Percentiles rank a stretch among this genome's conserved stretches.
These are phyloP conservation scores for Tympanopsis confertula DNA, from an alignment of 2,329 filamentous ascomycete species.

Conservation along the genomic window DNA sequence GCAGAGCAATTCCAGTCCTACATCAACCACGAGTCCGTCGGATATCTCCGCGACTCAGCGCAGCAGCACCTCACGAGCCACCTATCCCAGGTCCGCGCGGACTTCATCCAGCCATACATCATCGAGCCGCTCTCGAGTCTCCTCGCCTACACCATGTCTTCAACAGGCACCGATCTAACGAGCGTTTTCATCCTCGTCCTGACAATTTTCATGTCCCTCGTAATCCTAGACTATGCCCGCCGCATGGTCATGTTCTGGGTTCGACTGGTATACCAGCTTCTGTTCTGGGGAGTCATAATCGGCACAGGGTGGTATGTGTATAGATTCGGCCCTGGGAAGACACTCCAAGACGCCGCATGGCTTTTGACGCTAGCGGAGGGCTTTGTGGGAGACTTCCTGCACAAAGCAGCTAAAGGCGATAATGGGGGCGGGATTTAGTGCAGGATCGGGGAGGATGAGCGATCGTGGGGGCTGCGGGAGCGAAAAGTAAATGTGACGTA, in stretches of 20 bases:
- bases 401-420: constrained; percentile 47
- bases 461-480: constrained; percentile 6
- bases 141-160: constrained; percentile 19
- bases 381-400: constrained; percentile 34
- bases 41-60: no score
- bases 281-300: constrained; percentile 51
- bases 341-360: constrained; percentile 42
- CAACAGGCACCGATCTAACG: constrained; percentile 14
- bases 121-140: constrained; percentile 31
- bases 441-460: constrained; percentile 13
- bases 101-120: constrained; percentile 34
- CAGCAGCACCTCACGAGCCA: no score
- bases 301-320: constrained; percentile 43
- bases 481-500: constrained; percentile 5
- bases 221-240: constrained; percentile 59
- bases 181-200: constrained; percentile 25
- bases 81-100: no score
- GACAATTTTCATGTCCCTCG: constrained; percentile 47
- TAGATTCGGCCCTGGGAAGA: constrained; percentile 55
- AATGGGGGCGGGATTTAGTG: constrained; percentile 39
- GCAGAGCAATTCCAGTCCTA: no score
- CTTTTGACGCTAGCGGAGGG: constrained; percentile 28
- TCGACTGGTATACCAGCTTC: constrained; percentile 46
- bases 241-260: constrained; percentile 70
- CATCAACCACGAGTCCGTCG: no score